Conservation (phyloP, 306 rosid genomes). For the Cicer pinnatifidum region DNA sequence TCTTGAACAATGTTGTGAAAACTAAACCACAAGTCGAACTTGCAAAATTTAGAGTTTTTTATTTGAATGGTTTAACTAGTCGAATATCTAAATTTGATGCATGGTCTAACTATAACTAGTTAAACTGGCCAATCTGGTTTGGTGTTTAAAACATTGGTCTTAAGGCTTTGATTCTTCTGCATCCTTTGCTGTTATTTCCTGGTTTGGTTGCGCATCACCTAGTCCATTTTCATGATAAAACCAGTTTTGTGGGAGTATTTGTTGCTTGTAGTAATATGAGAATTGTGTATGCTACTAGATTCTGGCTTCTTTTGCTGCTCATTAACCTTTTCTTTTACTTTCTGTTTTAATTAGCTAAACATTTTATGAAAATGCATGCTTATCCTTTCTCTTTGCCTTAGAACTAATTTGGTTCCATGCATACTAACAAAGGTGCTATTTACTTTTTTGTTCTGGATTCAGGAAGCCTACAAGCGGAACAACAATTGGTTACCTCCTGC, state of each 20-base stretch:
- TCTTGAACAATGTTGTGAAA: constrained; percentile 9
- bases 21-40: neutral
- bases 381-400: constrained; percentile 22
- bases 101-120: neutral
- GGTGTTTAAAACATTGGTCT: constrained; percentile 6
- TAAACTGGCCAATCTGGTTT: neutral
- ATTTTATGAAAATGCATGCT: constrained; percentile 18
- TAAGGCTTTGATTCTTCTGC: constrained; percentile 17
- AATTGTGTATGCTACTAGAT: constrained; percentile 17
- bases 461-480: constrained; percentile 84
- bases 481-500: constrained; percentile 94
- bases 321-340: neutral
- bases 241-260: constrained; percentile 19
- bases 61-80: neutral
- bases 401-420: constrained; percentile 3
- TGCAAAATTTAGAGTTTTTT: neutral
- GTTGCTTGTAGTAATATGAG: constrained; percentile 16
- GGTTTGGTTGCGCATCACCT: constrained; percentile 14
- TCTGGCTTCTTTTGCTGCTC: neutral
- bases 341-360: neutral
- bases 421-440: constrained; percentile 22
- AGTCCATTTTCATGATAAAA: constrained; percentile 4
- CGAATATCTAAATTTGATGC: neutral
- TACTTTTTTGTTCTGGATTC: constrained; percentile 43
- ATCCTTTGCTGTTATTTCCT: neutral